Conservation (phyloP, 2,329 filamentous ascomycete genomes). For the Fusarium foetens region DNA sequence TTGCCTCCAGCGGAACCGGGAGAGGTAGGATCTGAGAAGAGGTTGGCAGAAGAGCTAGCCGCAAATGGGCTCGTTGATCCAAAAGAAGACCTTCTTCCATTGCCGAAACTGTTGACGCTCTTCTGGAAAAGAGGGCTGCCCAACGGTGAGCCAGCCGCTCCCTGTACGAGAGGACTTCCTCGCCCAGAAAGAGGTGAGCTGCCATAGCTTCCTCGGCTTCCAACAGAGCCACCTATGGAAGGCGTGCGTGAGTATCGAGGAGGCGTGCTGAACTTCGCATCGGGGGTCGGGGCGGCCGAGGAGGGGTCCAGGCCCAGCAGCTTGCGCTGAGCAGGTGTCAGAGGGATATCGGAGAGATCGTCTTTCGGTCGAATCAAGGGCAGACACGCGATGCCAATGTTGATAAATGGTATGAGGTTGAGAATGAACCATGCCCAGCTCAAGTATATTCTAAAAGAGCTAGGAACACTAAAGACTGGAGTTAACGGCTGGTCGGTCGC, state of each 20-base stretch:
- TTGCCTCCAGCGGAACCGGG: conserved; percentile 75
- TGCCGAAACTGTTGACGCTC: conserved; percentile 62
- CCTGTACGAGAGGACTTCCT: conserved; percentile 58
- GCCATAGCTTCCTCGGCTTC: conserved; percentile 65
- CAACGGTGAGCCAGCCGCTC: conserved; percentile 49
- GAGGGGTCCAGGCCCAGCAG: conserved; percentile 83
- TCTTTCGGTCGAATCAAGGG: conserved; percentile 80
- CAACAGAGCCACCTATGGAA: conserved; percentile 70
- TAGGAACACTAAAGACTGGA: conserved; percentile 45
- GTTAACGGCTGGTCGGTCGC: conserved; percentile 27
- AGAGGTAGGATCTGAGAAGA: conserved; percentile 70
- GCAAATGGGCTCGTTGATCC: conserved; percentile 66
- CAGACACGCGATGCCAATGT: conserved; percentile 75
- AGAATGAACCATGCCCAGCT: conserved; percentile 58
- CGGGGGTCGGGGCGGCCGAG: conserved; percentile 71
- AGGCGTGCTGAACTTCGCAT: conserved; percentile 79
- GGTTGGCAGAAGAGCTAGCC: conserved; percentile 58
- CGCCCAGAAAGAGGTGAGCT: conserved; percentile 68
- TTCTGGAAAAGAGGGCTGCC: conserved; percentile 74
- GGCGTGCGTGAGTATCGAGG: conserved; percentile 85
- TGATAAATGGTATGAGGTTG: conserved; percentile 71
- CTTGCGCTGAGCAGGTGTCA: conserved; percentile 79
- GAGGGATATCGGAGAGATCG: conserved; percentile 85
- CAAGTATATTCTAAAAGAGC: conserved; percentile 50
- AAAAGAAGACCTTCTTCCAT: conserved; percentile 70